Conservation (phyloP, 129 eudicot species). For the Lactuca sativa region DNA sequence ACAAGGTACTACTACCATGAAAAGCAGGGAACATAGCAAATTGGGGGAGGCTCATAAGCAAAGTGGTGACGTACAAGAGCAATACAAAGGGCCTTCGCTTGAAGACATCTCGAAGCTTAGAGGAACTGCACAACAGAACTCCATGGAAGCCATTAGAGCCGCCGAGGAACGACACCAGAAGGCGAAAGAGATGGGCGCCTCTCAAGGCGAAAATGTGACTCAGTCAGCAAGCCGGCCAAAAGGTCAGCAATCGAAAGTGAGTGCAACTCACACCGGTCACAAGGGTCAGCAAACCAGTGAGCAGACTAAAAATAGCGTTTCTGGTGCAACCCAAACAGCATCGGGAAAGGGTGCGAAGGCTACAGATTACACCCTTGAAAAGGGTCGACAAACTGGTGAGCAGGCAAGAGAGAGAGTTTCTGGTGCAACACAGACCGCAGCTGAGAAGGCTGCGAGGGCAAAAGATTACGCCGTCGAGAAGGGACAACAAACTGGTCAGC, state of each 20-base stretch:
- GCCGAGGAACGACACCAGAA: conserved; percentile 51
- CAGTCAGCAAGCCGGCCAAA: neutral
- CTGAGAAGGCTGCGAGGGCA: conserved; percentile 27
- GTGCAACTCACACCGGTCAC: conserved; percentile 2
- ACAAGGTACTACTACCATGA: conserved; percentile 14
- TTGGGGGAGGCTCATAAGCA: neutral
- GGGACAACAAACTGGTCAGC: conserved; percentile 28
- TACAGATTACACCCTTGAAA: neutral
- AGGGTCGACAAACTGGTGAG: conserved; percentile 19
- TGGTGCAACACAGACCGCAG: conserved; percentile 2
- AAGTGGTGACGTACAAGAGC: neutral
- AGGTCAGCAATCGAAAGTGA: conserved; percentile 23
- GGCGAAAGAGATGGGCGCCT: conserved; percentile 23
- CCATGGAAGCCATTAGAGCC: conserved; percentile 53
- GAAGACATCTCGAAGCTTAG: conserved; percentile 47
- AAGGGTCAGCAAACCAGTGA: conserved; percentile 2
- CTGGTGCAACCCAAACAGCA: conserved; percentile 20
- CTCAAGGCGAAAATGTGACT: neutral
- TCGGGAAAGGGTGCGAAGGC: conserved; percentile 17
- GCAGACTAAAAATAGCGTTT: conserved; percentile 16
- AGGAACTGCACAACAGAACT: conserved; percentile 62
- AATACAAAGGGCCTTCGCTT: conserved; percentile 34
- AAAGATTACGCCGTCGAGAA: conserved; percentile 32
- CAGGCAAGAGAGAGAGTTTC: conserved; percentile 23
- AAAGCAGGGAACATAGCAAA: neutral